Evolutionary conservation across 257 asterid genomes (phyloP).

Genomic region (Jasminum sambac): DNA sequence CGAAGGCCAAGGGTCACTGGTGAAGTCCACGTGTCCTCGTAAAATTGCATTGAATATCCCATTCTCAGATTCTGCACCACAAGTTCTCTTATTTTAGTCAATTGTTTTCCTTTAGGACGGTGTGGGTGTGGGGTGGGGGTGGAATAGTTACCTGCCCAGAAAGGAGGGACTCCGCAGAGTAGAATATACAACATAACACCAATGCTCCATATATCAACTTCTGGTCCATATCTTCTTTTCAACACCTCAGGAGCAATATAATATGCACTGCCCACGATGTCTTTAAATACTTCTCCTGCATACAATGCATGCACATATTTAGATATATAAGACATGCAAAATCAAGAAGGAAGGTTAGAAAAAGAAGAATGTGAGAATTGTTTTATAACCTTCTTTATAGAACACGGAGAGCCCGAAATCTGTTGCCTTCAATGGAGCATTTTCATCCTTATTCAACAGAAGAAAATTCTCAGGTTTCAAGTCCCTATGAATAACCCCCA

Average conservation of each 20-base stretch:
- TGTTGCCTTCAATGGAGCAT: constrained; percentile 81
- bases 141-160: constrained; percentile 65
- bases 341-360: not conserved
- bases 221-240: constrained; percentile 90
- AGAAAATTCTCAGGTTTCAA: constrained; percentile 92
- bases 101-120: not conserved
- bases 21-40: constrained; percentile 76
- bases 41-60: constrained; percentile 93
- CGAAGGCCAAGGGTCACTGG: constrained; percentile 95
- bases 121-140: no score
- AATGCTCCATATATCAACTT: constrained; percentile 94
- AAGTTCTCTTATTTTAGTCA: not conserved
- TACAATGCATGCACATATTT: not conserved
- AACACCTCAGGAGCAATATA: constrained; percentile 94
- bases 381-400: constrained; percentile 60
- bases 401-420: constrained; percentile 92
- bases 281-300: constrained; percentile 81
- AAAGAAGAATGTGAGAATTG: not conserved
- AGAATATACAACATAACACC: constrained; percentile 92
- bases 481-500: constrained; percentile 94
- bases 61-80: constrained; percentile 68
- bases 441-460: constrained; percentile 68
- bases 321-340: not conserved
- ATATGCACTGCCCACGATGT: constrained; percentile 96
- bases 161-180: constrained; percentile 93